Percentiles rank a stretch among this genome's conserved stretches.
Conservation (phyloP, 176 grass and related monocot genomes). For the Zoysia pacifica region DNA sequence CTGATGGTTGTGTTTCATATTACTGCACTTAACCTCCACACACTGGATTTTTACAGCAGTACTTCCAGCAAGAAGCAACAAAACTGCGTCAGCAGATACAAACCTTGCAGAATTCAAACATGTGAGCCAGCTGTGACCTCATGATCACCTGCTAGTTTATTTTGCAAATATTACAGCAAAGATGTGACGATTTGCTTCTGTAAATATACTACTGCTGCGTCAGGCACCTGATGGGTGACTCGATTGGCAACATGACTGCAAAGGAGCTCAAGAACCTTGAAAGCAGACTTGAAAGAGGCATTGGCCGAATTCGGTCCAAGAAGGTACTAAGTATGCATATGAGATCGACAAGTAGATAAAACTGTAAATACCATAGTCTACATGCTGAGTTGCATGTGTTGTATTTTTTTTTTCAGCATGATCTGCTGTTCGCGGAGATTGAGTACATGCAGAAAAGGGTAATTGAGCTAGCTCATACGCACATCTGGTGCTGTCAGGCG, state of each 20-base stretch:
- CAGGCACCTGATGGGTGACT: constrained; percentile 77
- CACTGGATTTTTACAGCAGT: constrained; percentile 58
- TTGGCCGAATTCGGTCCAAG: constrained; percentile 63
- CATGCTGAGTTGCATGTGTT: not conserved
- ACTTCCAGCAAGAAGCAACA: constrained; percentile 66
- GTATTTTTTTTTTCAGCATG: constrained; percentile 55
- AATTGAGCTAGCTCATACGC: not conserved
- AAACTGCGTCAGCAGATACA: constrained; percentile 81
- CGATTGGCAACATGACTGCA: constrained; percentile 57
- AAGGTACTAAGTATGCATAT: constrained; percentile 46
- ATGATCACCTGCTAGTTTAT: not conserved
- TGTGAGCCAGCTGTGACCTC: constrained; percentile 2
- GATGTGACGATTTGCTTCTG: not conserved
- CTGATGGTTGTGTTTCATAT: not conserved
- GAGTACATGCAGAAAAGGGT: constrained; percentile 71
- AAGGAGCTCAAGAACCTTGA: constrained; percentile 83
- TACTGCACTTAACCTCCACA: not conserved
- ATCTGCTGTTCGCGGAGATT: constrained; percentile 68
- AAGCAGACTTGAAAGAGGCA: constrained; percentile 64
- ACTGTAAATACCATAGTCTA: not conserved
- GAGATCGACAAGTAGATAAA: not conserved
- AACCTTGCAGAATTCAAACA: constrained; percentile 70
- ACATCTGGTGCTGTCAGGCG: not conserved
- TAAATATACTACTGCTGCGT: not conserved
- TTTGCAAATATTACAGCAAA: not conserved